Conservation (phyloP, 192 early-diverging fungal genomes). For the Entomortierella parvispora region DNA sequence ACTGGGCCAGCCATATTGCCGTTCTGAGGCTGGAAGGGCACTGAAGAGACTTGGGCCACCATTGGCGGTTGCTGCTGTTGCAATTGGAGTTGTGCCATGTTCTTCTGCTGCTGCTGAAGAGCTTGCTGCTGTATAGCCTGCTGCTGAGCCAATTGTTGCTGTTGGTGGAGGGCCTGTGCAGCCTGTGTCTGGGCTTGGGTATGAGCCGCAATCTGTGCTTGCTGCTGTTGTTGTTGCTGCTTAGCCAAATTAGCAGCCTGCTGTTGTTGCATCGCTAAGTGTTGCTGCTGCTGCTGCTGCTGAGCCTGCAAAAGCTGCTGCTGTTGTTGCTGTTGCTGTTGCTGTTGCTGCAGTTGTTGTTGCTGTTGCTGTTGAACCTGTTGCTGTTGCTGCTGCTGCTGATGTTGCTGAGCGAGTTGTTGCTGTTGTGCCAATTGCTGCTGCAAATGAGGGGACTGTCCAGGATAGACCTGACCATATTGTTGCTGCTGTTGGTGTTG, state of each 20-base stretch:
- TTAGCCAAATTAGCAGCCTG: too few relatives aligned
- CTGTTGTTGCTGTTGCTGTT: neutral
- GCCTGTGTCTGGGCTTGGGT: slow-evolving; percentile 8
- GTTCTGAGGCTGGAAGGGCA: neutral
- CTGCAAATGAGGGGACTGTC: slow-evolving; percentile 25
- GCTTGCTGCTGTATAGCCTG: slow-evolving; percentile 14
- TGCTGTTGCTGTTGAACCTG: slow-evolving; percentile 30
- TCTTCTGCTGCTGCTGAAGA: slow-evolving; percentile 20
- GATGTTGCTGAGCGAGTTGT: slow-evolving; percentile 14
- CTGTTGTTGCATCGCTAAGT: slow-evolving; percentile 19
- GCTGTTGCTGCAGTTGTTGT: slow-evolving; percentile 11
- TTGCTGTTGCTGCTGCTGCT: slow-evolving; percentile 39
- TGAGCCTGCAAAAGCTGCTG: too few relatives aligned
- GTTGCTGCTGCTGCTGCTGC: too few relatives aligned
- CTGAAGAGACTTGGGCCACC: neutral
- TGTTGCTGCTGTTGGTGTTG: slow-evolving; percentile 1
- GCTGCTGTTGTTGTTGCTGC: too few relatives aligned
- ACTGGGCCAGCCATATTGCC: slow-evolving; percentile 6
- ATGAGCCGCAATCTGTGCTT: slow-evolving; percentile 5
- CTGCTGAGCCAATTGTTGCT: slow-evolving; percentile 21
- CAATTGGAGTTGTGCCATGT: slow-evolving; percentile 15
- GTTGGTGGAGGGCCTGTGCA: slow-evolving; percentile 27
- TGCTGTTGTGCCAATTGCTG: slow-evolving; percentile 13
- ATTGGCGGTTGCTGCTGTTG: slow-evolving; percentile 31
- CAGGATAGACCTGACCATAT: slow-evolving; percentile 9